Conservation (phyloP, 257 asterid species). For the Lycium ferocissimum region DNA sequence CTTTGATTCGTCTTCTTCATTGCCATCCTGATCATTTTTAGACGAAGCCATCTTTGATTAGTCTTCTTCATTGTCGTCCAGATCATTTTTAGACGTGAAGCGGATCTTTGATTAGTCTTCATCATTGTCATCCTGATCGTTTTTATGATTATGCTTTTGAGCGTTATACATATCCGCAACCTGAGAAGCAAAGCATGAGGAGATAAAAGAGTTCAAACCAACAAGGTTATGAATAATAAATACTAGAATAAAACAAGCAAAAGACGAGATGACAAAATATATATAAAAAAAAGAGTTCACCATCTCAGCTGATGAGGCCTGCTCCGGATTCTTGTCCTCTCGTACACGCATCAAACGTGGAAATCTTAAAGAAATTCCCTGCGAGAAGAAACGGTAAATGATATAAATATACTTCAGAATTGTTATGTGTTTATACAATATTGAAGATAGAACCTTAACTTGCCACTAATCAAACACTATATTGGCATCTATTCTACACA, state of each 20-base stretch:
- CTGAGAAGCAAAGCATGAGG: slow-evolving; percentile 42
- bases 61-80: slow-evolving; percentile 48
- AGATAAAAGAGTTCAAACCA: not conserved
- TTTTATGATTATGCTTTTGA: slow-evolving; percentile 64
- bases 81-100: slow-evolving; percentile 8
- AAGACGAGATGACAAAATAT: not conserved
- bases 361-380: slow-evolving; percentile 93
- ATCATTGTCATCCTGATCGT: slow-evolving; percentile 57
- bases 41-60: slow-evolving; percentile 34
- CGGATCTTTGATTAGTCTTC: slow-evolving; percentile 53
- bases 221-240: not conserved
- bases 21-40: slow-evolving; percentile 50
- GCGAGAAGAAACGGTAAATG: slow-evolving; percentile 35
- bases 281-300: slow-evolving; percentile 43
- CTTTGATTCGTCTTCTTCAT: slow-evolving; percentile 60
- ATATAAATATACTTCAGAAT: slow-evolving; percentile 20
- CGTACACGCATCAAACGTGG: slow-evolving; percentile 86
- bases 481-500: slow-evolving; percentile 3
- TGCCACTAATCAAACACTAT: not conserved
- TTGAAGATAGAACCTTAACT: not conserved
- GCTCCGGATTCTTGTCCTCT: slow-evolving; percentile 91
- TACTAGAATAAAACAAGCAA: slow-evolving; percentile 11
- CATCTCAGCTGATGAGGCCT: slow-evolving; percentile 86
- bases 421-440: not conserved
- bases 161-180: slow-evolving; percentile 82